A percentile compares a stretch with the other conserved stretches of the same genome.
Evolutionary conservation across 2,329 filamentous ascomycete genomes (phyloP).

Genomic region (Lachnellula arida): DNA sequence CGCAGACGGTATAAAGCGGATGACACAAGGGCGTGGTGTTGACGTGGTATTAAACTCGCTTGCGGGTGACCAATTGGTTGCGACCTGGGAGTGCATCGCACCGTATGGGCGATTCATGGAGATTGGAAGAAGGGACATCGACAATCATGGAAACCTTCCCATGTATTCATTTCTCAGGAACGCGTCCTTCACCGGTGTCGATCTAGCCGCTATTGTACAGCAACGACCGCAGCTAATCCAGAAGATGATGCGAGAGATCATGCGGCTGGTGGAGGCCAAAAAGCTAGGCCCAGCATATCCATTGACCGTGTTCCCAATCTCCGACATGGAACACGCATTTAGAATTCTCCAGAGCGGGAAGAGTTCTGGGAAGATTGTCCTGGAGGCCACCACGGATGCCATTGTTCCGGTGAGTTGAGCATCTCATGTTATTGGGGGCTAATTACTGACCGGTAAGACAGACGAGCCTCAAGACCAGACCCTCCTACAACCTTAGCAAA

Average conservation of each 20-base stretch:
- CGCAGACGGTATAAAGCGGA: not conserved
- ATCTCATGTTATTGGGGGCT: too few relatives aligned
- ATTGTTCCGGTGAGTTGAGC: not conserved
- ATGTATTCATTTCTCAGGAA: not conserved
- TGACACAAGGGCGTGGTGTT: not conserved
- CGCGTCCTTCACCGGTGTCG: not conserved
- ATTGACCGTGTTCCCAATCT: not conserved
- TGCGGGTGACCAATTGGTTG: not conserved
- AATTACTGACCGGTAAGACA: not conserved
- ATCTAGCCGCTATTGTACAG: not conserved
- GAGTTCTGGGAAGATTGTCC: conserved; percentile 9
- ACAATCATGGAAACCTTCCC: not conserved
- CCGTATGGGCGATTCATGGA: not conserved
- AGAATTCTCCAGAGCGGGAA: conserved; percentile 8
- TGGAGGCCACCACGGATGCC: not conserved
- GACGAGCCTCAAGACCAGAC: not conserved
- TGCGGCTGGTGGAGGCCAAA: not conserved
- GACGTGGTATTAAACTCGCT: not conserved
- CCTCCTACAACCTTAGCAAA: not conserved
- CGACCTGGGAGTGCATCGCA: not conserved
- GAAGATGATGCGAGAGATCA: not conserved
- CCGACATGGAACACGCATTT: conserved; percentile 10
- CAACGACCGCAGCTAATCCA: not conserved
- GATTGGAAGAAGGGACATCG: not conserved
- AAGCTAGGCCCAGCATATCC: not conserved